Conservation (phyloP, 1,139 yeast species). For the Neolecta irregularis region DNA sequence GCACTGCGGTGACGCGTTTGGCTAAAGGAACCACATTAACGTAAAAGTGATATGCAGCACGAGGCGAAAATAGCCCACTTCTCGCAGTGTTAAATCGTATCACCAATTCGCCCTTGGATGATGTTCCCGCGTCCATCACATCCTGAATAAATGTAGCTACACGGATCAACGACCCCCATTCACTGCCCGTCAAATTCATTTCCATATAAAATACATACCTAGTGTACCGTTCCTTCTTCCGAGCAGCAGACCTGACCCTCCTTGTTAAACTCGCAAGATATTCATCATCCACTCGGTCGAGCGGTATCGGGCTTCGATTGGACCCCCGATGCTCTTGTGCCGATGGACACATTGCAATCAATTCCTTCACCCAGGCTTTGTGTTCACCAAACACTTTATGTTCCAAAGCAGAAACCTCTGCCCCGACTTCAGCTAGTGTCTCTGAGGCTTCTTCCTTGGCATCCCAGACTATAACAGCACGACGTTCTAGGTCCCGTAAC, state of each 20-base stretch:
- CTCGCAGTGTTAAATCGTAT: no score
- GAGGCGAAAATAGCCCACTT: slow-evolving; percentile 29
- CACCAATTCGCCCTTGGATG: no score
- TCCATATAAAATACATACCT: no score
- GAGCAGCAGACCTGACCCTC: no score
- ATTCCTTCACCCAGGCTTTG: slow-evolving; percentile 27
- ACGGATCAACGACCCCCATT: no score
- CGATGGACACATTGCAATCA: slow-evolving; percentile 18
- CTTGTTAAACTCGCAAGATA: no score
- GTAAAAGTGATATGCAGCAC: slow-evolving; percentile 28
- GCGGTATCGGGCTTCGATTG: slow-evolving; percentile 16
- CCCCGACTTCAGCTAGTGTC: slow-evolving; percentile 47
- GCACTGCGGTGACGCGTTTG: slow-evolving; percentile 28
- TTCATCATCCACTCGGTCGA: slow-evolving; percentile 15
- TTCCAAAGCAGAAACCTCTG: slow-evolving; percentile 40
- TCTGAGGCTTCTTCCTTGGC: slow-evolving; percentile 49
- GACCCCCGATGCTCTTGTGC: no score
- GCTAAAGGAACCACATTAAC: slow-evolving; percentile 34
- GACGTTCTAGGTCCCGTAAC: slow-evolving; percentile 35
- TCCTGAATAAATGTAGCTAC: no score
- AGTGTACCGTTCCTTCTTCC: no score
- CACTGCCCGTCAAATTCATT: no score
- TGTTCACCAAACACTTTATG: slow-evolving; percentile 25
- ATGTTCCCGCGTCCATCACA: no score
- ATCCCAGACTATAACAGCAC: slow-evolving; percentile 46